Percentiles rank a stretch among this genome's conserved stretches.
Evolutionary conservation across 805 yeast species (phyloP).

Genomic region (Hanseniaspora taiwanica): DNA sequence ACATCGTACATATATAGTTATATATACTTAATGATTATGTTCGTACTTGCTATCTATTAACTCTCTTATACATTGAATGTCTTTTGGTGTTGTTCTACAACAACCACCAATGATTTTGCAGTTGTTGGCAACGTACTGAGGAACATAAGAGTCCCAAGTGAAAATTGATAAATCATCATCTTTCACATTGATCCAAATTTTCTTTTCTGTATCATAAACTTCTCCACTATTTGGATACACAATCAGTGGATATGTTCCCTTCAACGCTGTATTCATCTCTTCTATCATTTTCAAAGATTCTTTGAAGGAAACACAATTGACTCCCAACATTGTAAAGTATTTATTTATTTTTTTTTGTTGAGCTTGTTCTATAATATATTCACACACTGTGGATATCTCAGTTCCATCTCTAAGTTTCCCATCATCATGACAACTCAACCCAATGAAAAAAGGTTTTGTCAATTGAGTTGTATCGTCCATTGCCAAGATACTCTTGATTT

Average conservation of each 20-base stretch:
- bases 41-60: slow-evolving; percentile 2
- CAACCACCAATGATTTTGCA: slow-evolving; percentile 60
- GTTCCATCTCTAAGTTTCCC: slow-evolving; percentile 40
- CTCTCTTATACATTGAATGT: slow-evolving; percentile 11
- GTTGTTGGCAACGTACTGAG: slow-evolving; percentile 13
- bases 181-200: slow-evolving; percentile 25
- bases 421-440: slow-evolving; percentile 29
- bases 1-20: no score
- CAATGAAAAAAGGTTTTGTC: slow-evolving; percentile 32
- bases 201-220: slow-evolving; percentile 35
- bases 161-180: slow-evolving; percentile 26
- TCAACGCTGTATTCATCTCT: neutral
- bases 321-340: slow-evolving; percentile 29
- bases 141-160: slow-evolving; percentile 27
- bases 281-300: slow-evolving; percentile 1
- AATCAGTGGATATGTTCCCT: slow-evolving; percentile 3
- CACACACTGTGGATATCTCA: slow-evolving; percentile 6
- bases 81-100: slow-evolving; percentile 53
- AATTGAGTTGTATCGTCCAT: slow-evolving; percentile 22
- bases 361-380: neutral
- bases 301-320: slow-evolving; percentile 45
- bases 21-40: no score
- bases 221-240: slow-evolving; percentile 70
- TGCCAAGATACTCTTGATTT: slow-evolving; percentile 35
- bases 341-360: neutral